A percentile compares a stretch with the other conserved stretches of the same genome.
Conservation (phyloP, 495 filamentous ascomycete genomes). For the Aspergillus taichungensis region DNA sequence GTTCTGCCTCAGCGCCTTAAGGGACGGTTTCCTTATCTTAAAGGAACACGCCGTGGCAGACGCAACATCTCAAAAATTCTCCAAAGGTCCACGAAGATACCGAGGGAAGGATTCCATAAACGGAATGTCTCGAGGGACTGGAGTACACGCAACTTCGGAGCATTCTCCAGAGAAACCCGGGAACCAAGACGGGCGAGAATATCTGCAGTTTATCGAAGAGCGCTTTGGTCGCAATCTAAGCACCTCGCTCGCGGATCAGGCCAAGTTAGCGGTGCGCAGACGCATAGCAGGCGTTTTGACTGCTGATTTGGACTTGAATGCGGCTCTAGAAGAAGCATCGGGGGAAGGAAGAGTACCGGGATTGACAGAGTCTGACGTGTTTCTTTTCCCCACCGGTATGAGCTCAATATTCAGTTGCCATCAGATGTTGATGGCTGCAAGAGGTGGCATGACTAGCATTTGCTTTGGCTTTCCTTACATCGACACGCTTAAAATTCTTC, state of each 20-base stretch:
- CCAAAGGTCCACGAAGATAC: constrained; percentile 65
- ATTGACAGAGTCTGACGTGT: constrained; percentile 82
- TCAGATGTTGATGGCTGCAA: constrained; percentile 53
- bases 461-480: constrained; percentile 77
- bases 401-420: constrained; percentile 88
- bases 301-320: constrained; percentile 58
- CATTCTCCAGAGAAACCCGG: constrained; percentile 8
- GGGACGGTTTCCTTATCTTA: constrained; percentile 59
- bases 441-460: constrained; percentile 30
- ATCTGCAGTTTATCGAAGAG: constrained; percentile 80
- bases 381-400: constrained; percentile 85
- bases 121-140: constrained; percentile 12
- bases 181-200: constrained; percentile 51
- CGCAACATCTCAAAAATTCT: constrained; percentile 33
- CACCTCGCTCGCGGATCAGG: constrained; percentile 62
- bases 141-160: constrained; percentile 5
- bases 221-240: constrained; percentile 89
- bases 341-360: constrained; percentile 48
- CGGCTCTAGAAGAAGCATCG: constrained; percentile 44
- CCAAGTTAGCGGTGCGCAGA: constrained; percentile 75
- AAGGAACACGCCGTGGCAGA: constrained; percentile 18
- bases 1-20: constrained; percentile 68
- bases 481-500: constrained; percentile 86
- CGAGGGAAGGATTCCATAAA: constrained; percentile 46
- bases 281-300: constrained; percentile 84